These are phyloP conservation scores for Lolium perenne DNA, from an alignment of 176 grass and related monocot species.

Conservation along the genomic window DNA sequence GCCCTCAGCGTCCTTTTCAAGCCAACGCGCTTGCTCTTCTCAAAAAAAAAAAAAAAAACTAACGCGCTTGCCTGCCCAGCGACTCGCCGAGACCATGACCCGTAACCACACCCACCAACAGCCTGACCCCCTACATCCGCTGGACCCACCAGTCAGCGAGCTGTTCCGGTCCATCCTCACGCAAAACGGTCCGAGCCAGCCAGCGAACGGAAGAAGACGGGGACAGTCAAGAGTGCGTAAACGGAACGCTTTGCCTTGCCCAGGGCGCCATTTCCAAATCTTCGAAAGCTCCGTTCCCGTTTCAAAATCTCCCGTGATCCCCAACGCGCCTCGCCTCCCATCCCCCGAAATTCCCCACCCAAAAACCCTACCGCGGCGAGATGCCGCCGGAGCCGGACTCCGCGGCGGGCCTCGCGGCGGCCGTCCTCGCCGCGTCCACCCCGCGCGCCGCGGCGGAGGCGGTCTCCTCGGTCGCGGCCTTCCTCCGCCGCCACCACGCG, in stretches of 20 bases:
- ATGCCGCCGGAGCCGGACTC: constrained; percentile 59
- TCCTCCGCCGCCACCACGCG: constrained; percentile 70
- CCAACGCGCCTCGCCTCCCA: background rate
- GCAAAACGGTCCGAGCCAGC: too few species aligned
- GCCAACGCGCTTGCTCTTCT: background rate
- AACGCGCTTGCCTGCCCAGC: background rate
- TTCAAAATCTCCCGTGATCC: constrained; percentile 15
- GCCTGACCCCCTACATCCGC: background rate
- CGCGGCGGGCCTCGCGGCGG: constrained; percentile 44
- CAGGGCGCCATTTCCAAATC: constrained; percentile 44
- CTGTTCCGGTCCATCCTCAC: fast-evolving
- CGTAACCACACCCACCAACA: background rate
- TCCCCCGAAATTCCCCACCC: background rate
- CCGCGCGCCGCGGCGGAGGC: constrained; percentile 48
- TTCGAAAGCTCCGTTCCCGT: background rate
- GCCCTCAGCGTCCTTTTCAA: background rate
- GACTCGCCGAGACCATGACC: background rate
- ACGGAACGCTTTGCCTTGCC: background rate
- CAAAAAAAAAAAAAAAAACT: too few species aligned
- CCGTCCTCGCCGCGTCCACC: constrained; percentile 48
- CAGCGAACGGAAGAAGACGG: background rate
- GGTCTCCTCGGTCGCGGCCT: constrained; percentile 44
- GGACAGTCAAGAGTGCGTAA: background rate
- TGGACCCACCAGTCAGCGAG: background rate
- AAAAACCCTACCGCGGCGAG: constrained; percentile 37